Evolutionary conservation across 2,329 filamentous ascomycete species (phyloP).

Genomic region (Penicillium sp.): DNA sequence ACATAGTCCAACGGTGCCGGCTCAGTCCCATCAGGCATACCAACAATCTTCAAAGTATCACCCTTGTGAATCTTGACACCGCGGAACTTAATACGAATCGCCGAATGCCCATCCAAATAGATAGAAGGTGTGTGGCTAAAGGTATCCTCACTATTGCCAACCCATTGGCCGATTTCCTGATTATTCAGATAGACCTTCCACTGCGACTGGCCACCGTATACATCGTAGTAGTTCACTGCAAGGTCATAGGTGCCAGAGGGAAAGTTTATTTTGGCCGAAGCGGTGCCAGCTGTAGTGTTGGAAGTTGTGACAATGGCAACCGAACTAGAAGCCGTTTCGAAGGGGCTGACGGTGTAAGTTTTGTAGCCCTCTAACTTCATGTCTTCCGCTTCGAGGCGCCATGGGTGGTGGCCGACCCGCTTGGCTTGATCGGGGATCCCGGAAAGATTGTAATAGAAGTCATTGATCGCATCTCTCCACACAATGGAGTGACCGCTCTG

Average conservation of each 20-base stretch:
- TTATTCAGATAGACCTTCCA: slow-evolving; percentile 59
- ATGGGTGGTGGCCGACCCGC: slow-evolving; percentile 62
- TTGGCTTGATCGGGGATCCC: slow-evolving; percentile 57
- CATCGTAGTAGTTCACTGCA: slow-evolving; percentile 66
- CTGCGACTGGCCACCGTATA: slow-evolving; percentile 57
- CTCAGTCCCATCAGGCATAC: slow-evolving; percentile 60
- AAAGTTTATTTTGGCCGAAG: slow-evolving; percentile 49
- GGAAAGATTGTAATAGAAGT: slow-evolving; percentile 64
- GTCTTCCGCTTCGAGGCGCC: slow-evolving; percentile 67
- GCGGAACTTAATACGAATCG: slow-evolving; percentile 61
- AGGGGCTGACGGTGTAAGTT: slow-evolving; percentile 55
- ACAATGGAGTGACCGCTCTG: slow-evolving; percentile 69
- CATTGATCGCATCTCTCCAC: slow-evolving; percentile 67
- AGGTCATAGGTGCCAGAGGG: slow-evolving; percentile 60
- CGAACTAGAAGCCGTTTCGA: slow-evolving; percentile 59
- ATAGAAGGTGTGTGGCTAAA: slow-evolving; percentile 60
- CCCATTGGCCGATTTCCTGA: slow-evolving; percentile 56
- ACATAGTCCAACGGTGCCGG: slow-evolving; percentile 68
- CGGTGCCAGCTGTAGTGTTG: slow-evolving; percentile 55
- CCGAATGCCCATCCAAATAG: slow-evolving; percentile 65
- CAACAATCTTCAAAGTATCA: slow-evolving; percentile 56
- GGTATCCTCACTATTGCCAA: slow-evolving; percentile 58
- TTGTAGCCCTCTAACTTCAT: slow-evolving; percentile 63
- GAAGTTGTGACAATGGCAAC: slow-evolving; percentile 57
- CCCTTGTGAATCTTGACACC: slow-evolving; percentile 53